Conservation (phyloP, 495 filamentous ascomycete species). For the Penicillium longicatenatum region DNA sequence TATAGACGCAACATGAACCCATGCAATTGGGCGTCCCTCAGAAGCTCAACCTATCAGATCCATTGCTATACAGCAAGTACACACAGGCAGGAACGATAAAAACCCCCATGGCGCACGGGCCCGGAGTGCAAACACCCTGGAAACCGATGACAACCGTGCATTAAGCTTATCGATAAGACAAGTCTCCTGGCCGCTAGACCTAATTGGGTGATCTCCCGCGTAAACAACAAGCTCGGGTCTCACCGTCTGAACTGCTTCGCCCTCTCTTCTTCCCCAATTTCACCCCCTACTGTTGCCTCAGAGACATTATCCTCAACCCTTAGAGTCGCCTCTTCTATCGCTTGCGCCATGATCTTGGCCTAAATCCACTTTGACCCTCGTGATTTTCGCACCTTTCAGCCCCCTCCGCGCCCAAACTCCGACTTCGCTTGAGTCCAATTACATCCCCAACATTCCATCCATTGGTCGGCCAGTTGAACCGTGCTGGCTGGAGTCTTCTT, state of each 20-base stretch:
- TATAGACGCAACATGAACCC: not conserved
- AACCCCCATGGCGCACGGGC: not conserved
- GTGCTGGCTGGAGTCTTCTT: not conserved
- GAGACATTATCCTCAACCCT: constrained; percentile 3
- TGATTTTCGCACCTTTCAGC: constrained; percentile 23
- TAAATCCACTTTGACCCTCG: constrained; percentile 13
- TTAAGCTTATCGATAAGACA: constrained; percentile 53
- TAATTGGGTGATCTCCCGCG: constrained; percentile 32
- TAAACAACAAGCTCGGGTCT: constrained; percentile 49
- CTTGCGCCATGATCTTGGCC: constrained; percentile 18
- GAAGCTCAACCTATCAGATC: no score
- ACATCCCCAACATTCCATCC: not conserved
- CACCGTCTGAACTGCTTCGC: constrained; percentile 32
- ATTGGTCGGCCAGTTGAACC: not conserved
- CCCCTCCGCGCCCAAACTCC: constrained; percentile 12
- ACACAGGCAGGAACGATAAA: no score
- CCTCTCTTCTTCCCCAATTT: constrained; percentile 15
- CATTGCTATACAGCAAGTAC: no score
- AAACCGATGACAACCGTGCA: constrained; percentile 8
- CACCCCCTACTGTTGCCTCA: not conserved
- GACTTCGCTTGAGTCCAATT: not conserved
- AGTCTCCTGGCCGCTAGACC: constrained; percentile 33
- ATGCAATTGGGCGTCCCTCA: no score
- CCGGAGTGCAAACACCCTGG: not conserved
- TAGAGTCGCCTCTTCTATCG: constrained; percentile 7